Evolutionary conservation across 208 protist genomes (phyloP), one percentile per base, ranked within the genome.

Genomic region (Sergeia podlipaevii): DNA sequence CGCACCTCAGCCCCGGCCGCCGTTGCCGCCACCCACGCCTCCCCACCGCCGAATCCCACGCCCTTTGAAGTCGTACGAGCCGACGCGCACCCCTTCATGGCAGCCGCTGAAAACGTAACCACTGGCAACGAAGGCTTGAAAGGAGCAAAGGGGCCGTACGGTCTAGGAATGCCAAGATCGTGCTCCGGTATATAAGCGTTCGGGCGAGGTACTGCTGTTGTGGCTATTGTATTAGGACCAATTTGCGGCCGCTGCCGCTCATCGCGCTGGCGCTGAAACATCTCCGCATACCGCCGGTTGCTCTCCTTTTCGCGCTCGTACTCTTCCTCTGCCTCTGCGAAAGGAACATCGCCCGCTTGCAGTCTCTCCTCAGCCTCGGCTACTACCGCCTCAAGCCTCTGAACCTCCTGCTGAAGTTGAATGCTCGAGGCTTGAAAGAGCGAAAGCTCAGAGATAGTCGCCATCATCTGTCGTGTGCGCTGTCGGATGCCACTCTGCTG

Each of bases 361-460:
- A 91, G 49, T n/a, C 85, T 76, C 28, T 80, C 54, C 68, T 95
- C 73, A 1, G 88, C 88, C 46, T 93, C 87, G n/a, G 63, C 73
- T 10, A 97, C 69, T 34, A 89, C 42, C 4, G 65, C 63, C 67
- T 95, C 78, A 20, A 93, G 60, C 7, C 75, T 63, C 61, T 90
- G 69, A 50, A 95, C 84, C 44, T 95, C 86, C 58, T 89, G 86
- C 62, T 97, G 79, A 11, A 95, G 74, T 62, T 95, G 88, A 65
- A 95, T 96, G 48, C 80, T 85, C 10, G 85, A 91, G 3, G 92
- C 85, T 67, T 96, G 86, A 47, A 96, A 94, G 57, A 98, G 89
- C 15, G 95, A 97, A n/a, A 98, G 86, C 75, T 98, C 96, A 15
- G 92, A 91, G 26, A 98, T 85, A 34, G 89, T 97, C 15, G 97